Evolutionary conservation across 2,329 filamentous ascomycete genomes (phyloP).

Genomic region (Aspergillus sojae): DNA sequence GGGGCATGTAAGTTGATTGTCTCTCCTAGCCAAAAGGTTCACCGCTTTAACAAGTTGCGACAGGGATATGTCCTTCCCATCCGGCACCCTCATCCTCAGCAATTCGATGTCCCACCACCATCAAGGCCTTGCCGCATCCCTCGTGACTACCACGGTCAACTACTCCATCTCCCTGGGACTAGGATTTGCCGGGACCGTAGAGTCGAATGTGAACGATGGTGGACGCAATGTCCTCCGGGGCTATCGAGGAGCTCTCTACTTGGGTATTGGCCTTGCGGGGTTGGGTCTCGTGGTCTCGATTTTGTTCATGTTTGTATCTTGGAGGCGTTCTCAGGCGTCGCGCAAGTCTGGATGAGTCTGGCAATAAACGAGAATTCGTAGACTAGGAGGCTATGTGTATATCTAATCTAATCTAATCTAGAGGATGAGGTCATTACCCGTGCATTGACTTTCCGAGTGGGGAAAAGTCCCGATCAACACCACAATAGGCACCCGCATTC

Average conservation of each 20-base stretch:
- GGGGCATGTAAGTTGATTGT: slow-evolving; percentile 31
- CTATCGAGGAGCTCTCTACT: slow-evolving; percentile 44
- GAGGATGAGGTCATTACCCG: not conserved
- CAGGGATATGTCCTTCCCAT: slow-evolving; percentile 69
- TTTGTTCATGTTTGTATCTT: slow-evolving; percentile 21
- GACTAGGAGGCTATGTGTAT: not conserved
- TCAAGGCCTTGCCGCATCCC: slow-evolving; percentile 57
- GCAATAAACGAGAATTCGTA: not conserved
- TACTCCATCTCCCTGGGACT: slow-evolving; percentile 69
- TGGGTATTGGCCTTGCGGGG: slow-evolving; percentile 39
- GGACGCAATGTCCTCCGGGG: slow-evolving; percentile 39
- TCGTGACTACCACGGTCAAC: slow-evolving; percentile 68
- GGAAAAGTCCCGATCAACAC: not conserved
- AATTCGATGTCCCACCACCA: slow-evolving; percentile 52
- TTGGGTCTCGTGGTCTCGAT: slow-evolving; percentile 25
- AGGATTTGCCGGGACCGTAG: slow-evolving; percentile 68
- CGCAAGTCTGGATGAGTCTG: not conserved
- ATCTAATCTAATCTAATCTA: not conserved
- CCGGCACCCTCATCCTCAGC: slow-evolving; percentile 63
- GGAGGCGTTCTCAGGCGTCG: slow-evolving; percentile 3
- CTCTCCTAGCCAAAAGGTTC: not conserved
- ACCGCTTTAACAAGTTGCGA: slow-evolving; percentile 29
- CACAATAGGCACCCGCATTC: not conserved
- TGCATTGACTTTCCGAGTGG: not conserved
- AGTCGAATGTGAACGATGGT: slow-evolving; percentile 49